Percentiles rank a stretch among this genome's conserved stretches.
Conservation (phyloP, 495 filamentous ascomycete genomes). For the Daldinia vernicosa region DNA sequence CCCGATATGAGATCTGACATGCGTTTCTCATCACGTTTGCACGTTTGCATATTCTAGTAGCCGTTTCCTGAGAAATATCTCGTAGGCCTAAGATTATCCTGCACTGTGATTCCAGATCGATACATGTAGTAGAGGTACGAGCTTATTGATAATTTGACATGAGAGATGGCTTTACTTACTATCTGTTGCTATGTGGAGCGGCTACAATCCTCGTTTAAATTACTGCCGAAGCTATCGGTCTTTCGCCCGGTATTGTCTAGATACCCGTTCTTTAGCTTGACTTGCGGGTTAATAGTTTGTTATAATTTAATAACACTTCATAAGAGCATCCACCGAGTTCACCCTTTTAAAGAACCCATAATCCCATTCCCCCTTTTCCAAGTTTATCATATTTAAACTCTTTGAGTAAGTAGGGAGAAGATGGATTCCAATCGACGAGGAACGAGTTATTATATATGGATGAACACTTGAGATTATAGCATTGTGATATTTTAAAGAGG, state of each 20-base stretch:
- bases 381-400: no score
- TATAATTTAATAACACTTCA: not conserved
- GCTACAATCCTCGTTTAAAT: not conserved
- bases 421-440: not conserved
- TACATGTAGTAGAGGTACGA: not conserved
- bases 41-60: constrained; percentile 1
- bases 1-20: constrained; percentile 3
- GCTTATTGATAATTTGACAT: not conserved
- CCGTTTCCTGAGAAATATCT: not conserved
- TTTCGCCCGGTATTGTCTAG: not conserved
- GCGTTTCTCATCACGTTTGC: not conserved
- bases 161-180: not conserved
- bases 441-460: not conserved
- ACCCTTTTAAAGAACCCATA: not conserved
- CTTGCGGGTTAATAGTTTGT: not conserved
- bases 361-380: not conserved
- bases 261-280: not conserved
- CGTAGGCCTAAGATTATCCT: no score
- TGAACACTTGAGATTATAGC: not conserved
- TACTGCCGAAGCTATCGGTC: not conserved
- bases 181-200: not conserved
- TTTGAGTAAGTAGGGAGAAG: no score
- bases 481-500: not conserved
- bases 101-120: not conserved
- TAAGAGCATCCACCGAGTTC: not conserved